These are phyloP conservation scores for Adansonia gregorii DNA, from an alignment of 441 rosid species.

Conservation along the genomic window DNA sequence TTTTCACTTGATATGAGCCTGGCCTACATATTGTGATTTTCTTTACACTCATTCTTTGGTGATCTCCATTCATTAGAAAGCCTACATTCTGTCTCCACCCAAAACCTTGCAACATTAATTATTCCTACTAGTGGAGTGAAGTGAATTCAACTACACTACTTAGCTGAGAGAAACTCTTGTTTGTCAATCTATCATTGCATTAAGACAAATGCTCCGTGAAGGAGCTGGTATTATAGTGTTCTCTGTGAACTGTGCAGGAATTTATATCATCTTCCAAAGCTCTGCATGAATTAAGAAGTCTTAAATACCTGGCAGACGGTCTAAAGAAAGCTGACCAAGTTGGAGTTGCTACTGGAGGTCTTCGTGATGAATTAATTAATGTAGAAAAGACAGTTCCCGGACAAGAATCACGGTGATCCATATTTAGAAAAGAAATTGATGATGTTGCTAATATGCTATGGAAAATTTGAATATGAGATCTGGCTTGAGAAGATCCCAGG, in stretches of 20 bases:
- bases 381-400: constrained; percentile 47
- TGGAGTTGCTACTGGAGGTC: constrained; percentile 65
- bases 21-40: constrained; percentile 3
- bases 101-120: not conserved
- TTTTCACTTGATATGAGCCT: not conserved
- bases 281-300: constrained; percentile 67
- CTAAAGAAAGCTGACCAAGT: constrained; percentile 45
- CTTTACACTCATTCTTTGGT: not conserved
- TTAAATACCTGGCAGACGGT: constrained; percentile 50
- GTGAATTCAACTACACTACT: not conserved
- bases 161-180: not conserved
- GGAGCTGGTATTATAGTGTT: constrained; percentile 15
- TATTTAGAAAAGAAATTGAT: constrained; percentile 50
- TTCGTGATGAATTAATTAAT: constrained; percentile 48
- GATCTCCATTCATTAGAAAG: not conserved
- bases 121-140: not conserved
- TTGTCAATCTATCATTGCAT: not conserved
- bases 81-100: not conserved
- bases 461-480: constrained; percentile 60
- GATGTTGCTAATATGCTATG: constrained; percentile 40
- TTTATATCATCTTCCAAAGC: constrained; percentile 55
- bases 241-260: constrained; percentile 45
- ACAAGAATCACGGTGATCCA: constrained; percentile 55
- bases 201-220: not conserved
- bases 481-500: constrained; percentile 56